Evolutionary conservation across 2,329 filamentous ascomycete species (phyloP), one percentile per base, ranked within the genome.

Genomic region (Pseudofabraea citricarpa): DNA sequence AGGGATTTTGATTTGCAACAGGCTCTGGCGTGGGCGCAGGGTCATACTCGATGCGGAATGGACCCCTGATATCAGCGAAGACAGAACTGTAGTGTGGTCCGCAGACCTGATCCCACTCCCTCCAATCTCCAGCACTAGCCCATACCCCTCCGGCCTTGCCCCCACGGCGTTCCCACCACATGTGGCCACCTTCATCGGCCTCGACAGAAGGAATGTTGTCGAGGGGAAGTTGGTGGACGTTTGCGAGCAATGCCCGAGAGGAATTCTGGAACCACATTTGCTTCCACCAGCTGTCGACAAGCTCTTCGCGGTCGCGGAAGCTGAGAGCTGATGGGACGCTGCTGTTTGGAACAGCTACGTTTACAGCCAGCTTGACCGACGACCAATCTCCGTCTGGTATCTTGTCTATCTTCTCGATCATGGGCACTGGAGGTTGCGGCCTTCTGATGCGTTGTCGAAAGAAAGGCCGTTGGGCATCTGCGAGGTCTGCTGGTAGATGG

Each of bases 71-170:
- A 29, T 29, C 26, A 29, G 10, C 26, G n/a, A 29, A 29, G n/a
- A 29, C 4, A 29, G 26, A 9, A 10, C n/a, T n/a, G 26, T 29
- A n/a, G n/a, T 9, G 10, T 10, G 10, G 10, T 3, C 26, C 26
- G 4, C 26, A 29, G 3, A 29, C 26, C 10, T 31, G 10, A 18
- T 6, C 7, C 33, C 26, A 43, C 16, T 36, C 35, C n/a, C 36
- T 16, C 48, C 48, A n/a, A 21, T 33, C 26, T 29, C 26, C 26
- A 18, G 7, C 15, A 10, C 67, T 68, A 0, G 73, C 75, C 75
- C 75, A 79, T 3, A 75, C 58, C 6, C 74, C 75, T 3, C 74
- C 73, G n/a, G n/a, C n/a, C n/a, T 64, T 65, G 0, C 74, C 74
- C 8, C 73, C 74, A 12, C 72, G 66, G 42, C 63, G 56, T 50